Evolutionary conservation across 2,329 filamentous ascomycete species (phyloP), one percentile per base, ranked within the genome.

Genomic region (Drechslerella coelobrocha): DNA sequence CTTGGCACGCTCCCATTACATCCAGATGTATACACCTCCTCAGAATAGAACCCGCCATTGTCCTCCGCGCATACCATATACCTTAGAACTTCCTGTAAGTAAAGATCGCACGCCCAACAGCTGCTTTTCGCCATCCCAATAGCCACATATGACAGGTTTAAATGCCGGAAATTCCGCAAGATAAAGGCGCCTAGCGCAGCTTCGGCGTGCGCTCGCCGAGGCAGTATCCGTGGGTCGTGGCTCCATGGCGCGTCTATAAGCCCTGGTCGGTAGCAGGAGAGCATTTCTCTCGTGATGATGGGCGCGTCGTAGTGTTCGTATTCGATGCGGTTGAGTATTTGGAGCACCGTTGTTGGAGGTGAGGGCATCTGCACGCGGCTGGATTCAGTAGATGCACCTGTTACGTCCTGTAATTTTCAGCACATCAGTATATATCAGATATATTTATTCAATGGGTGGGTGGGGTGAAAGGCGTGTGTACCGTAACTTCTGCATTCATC

Each of bases 101-200:
- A 69, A 0, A 69, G 0, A 31, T 57, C 52, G 10, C 63, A 69
- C 9, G 43, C 65, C 65, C 57, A 69, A 21, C 65, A 69, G 9
- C 31, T 57, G 1, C 3, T 0, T 6, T 31, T 45, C 0, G 51
- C 26, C n/a, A 29, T 23, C 3, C 56, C 63, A 10, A 61, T 27
- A 1, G 56, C 52, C 3, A 69, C 1, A 21, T 19, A 69, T 5
- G 56, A 34, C 1, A 61, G 31, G 19, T 61, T 69, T 12, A 69
- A 52, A 8, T 2, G 0, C 6, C 6, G 2, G n/a, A 41, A 29
- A 17, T 57, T 27, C 7, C 26, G 24, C 12, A 29, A 37, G 4
- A 69, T n/a, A 27, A 47, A 62, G 23, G 26, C n/a, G 1, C 21
- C n/a, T 5, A 69, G 24, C 1, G 23, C n/a, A 9, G 41, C 45